Percentiles rank a stretch among this genome's conserved stretches.
Conservation (phyloP, 106 monocot species). For the Chionographis japonica region DNA sequence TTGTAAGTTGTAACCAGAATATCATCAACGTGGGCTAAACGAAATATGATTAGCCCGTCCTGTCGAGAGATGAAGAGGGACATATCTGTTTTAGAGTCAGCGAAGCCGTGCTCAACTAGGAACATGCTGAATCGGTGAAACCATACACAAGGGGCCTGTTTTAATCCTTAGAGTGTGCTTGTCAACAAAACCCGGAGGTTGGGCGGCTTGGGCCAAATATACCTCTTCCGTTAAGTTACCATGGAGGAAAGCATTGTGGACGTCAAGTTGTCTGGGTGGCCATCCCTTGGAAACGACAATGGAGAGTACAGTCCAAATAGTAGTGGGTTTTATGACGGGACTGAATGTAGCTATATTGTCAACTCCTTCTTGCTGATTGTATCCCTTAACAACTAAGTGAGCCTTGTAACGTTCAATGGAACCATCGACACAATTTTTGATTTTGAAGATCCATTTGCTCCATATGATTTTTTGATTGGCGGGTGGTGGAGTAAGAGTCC, state of each 20-base stretch:
- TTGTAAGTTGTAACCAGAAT: neutral
- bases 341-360: neutral
- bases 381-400: neutral
- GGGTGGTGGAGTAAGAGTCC: neutral
- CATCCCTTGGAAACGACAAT: neutral
- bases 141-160: constrained; percentile 3
- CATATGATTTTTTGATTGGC: neutral
- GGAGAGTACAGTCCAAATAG: neutral
- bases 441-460: too few species aligned
- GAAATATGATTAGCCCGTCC: neutral
- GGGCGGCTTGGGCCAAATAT: neutral
- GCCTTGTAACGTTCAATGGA: neutral
- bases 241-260: neutral
- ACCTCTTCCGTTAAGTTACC: neutral
- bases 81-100: neutral
- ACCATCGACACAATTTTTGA: neutral
- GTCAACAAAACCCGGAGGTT: neutral
- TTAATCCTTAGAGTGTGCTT: neutral
- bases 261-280: neutral
- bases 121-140: neutral
- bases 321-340: neutral
- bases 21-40: neutral
- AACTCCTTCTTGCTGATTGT: constrained; percentile 2
- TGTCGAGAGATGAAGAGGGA: neutral
- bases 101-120: neutral